These are phyloP conservation scores for Fomitopsis serialis DNA, from an alignment of 768 basidiomycete genomes.

Conservation along the genomic window DNA sequence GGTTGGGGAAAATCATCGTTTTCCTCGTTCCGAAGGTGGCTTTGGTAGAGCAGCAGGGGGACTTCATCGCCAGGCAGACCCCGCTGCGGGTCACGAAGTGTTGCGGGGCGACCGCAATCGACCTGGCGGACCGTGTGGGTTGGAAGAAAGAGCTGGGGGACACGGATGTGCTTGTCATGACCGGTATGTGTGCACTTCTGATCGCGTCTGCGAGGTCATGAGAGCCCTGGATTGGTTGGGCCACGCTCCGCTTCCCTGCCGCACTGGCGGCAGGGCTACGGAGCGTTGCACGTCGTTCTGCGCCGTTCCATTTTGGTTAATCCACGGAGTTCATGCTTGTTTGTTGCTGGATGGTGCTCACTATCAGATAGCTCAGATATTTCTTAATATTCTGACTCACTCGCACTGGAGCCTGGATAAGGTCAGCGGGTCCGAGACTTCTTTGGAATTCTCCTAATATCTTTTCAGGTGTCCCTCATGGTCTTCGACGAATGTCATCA, in stretches of 20 bases:
- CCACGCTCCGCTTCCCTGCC: neutral
- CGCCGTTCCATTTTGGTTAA: too few species aligned
- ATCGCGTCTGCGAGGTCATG: neutral
- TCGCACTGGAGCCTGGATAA: constrained; percentile 73
- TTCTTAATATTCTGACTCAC: constrained; percentile 74
- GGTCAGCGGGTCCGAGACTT: constrained; percentile 23
- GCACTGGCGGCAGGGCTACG: neutral
- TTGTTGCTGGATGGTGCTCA: neutral
- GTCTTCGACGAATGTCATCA: constrained; percentile 59
- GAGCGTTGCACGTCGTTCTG: neutral
- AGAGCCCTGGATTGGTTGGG: neutral
- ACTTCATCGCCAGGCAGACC: constrained; percentile 60
- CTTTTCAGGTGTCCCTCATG: constrained; percentile 44
- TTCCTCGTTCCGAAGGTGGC: constrained; percentile 86
- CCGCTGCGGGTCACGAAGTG: constrained; percentile 63
- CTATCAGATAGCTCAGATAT: constrained; percentile 61
- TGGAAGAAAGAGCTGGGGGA: constrained; percentile 62
- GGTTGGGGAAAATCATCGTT: constrained; percentile 55
- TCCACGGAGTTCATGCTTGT: neutral
- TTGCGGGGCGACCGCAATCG: constrained; percentile 66
- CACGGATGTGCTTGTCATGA: constrained; percentile 81
- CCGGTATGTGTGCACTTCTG: constrained; percentile 39
- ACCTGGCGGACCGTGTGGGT: constrained; percentile 56
- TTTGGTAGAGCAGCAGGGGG: constrained; percentile 77
- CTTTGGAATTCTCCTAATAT: neutral